Evolutionary conservation across 371 early-diverging fungal genomes (phyloP).

Genomic region (Smittium culicis): DNA sequence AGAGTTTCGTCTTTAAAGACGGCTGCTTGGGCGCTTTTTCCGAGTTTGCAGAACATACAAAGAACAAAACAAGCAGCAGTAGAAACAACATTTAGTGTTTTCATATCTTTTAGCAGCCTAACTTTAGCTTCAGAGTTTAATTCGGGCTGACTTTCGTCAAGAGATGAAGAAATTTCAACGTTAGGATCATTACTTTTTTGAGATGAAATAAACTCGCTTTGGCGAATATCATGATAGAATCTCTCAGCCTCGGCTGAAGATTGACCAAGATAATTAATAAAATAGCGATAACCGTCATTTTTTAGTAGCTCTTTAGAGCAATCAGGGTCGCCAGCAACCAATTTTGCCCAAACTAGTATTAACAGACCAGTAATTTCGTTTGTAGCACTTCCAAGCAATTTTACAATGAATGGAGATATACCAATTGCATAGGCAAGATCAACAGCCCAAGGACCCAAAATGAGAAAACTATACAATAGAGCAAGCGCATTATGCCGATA

Average conservation of each 20-base stretch:
- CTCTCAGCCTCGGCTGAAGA: constrained; percentile 40
- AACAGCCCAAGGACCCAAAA: constrained; percentile 91
- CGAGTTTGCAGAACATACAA: constrained; percentile 73
- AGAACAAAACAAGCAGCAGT: constrained; percentile 92
- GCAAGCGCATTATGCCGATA: constrained; percentile 85
- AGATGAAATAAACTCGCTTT: not conserved
- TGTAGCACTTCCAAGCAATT: constrained; percentile 87
- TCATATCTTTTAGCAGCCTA: not conserved
- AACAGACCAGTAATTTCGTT: constrained; percentile 84
- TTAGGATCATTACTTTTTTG: not conserved
- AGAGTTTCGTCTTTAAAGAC: constrained; percentile 40
- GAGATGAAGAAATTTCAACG: not conserved
- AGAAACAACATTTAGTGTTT: constrained; percentile 40
- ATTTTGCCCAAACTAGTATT: constrained; percentile 92
- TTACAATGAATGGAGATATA: constrained; percentile 91
- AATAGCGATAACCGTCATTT: constrained; percentile 83
- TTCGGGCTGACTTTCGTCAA: not conserved
- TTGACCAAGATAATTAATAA: constrained; percentile 70
- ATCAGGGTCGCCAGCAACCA: constrained; percentile 78
- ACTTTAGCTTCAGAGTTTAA: not conserved
- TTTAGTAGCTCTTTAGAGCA: constrained; percentile 84
- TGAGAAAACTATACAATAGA: constrained; percentile 78
- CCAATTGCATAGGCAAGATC: constrained; percentile 85
- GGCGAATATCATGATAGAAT: not conserved
- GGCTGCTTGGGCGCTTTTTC: constrained; percentile 65